Evolutionary conservation across 768 basidiomycete species (phyloP).

Genomic region (Leucocoprinus leucothites): DNA sequence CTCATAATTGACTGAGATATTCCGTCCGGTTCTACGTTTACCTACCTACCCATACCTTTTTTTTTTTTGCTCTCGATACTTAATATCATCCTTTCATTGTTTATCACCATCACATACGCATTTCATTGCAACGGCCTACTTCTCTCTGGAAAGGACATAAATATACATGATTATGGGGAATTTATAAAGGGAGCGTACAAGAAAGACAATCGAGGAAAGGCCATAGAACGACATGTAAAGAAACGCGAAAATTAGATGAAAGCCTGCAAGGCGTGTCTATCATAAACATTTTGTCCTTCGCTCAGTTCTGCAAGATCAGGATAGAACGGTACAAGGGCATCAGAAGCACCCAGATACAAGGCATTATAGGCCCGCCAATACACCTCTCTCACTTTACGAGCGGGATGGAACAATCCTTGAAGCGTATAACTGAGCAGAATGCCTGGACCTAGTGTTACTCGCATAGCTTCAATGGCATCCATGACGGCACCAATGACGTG

Average conservation of each 20-base stretch:
- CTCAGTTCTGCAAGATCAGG: constrained; percentile 88
- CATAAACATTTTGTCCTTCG: constrained; percentile 88
- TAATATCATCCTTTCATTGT: not conserved
- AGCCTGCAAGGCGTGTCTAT: constrained; percentile 79
- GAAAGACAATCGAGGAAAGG: not conserved
- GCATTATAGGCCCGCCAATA: constrained; percentile 98
- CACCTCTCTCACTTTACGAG: constrained; percentile 94
- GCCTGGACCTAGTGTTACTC: constrained; percentile 92
- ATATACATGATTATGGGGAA: not conserved
- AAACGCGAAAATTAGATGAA: constrained; percentile 55
- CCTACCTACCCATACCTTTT: not conserved
- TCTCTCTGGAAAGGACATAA: constrained; percentile 1
- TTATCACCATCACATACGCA: not conserved
- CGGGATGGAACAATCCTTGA: constrained; percentile 96
- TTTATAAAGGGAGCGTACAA: not conserved
- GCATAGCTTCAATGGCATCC: constrained; percentile 98
- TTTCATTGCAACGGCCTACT: constrained; percentile 1
- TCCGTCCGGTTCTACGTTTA: not conserved
- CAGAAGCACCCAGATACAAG: constrained; percentile 85
- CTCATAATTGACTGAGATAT: constrained; percentile 21
- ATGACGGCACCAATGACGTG: constrained; percentile 98
- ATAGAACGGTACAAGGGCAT: constrained; percentile 94
- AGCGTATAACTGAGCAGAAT: constrained; percentile 88
- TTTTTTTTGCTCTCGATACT: not conserved
- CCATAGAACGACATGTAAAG: not conserved